Percentiles rank a stretch among this genome's conserved stretches.
Conservation (phyloP, 805 yeast species). For the Isabelozyma heimii region DNA sequence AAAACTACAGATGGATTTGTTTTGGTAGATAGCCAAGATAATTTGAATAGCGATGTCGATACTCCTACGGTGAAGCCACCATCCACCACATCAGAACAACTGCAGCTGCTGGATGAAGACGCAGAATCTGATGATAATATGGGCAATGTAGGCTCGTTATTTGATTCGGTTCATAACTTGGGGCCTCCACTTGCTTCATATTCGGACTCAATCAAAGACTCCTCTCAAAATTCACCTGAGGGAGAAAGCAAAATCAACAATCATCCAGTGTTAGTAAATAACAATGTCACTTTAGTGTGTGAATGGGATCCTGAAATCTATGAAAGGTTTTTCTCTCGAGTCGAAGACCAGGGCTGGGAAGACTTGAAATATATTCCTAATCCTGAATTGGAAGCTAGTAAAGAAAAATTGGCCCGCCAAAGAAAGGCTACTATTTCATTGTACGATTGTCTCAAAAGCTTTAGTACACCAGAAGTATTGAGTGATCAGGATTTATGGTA, state of each 20-base stretch:
- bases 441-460: conserved; percentile 70
- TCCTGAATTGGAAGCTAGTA: conserved; percentile 51
- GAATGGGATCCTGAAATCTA: conserved; percentile 59
- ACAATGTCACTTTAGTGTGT: conserved; percentile 45
- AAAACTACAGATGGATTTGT: conserved; percentile 15
- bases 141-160: conserved; percentile 3
- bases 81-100: conserved; percentile 6
- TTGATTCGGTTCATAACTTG: conserved; percentile 3
- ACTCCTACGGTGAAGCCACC: conserved; percentile 1
- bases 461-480: conserved; percentile 78
- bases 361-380: conserved; percentile 48
- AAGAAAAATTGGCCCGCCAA: conserved; percentile 29
- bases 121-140: conserved; percentile 19
- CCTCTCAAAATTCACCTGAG: conserved; percentile 15
- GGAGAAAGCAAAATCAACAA: conserved; percentile 2
- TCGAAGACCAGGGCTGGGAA: conserved; percentile 57
- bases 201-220: conserved; percentile 16
- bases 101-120: conserved; percentile 27
- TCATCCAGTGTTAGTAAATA: conserved; percentile 18
- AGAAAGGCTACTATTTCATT: conserved; percentile 49
- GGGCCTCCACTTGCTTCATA: conserved; percentile 15
- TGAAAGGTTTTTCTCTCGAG: conserved; percentile 52
- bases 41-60: conserved; percentile 1
- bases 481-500: conserved; percentile 93
- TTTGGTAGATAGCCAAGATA: conserved; percentile 11